Conservation (phyloP, 2,329 filamentous ascomycete genomes). For the Lomentospora prolificans region DNA sequence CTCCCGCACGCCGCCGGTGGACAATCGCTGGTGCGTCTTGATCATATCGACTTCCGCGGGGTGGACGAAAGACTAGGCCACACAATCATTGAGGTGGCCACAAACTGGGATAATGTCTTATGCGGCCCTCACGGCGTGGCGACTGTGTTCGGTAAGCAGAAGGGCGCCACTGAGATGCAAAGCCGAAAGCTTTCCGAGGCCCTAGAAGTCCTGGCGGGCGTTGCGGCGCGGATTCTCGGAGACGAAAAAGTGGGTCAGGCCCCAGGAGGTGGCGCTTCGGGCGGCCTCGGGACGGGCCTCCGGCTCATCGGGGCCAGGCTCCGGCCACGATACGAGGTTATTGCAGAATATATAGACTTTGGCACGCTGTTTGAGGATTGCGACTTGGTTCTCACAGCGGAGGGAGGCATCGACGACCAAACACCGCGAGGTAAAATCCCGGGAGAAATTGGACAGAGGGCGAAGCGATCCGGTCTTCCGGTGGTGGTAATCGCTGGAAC, state of each 20-base stretch:
- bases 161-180: conserved; percentile 34
- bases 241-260: conserved; percentile 23
- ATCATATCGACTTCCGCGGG: conserved; percentile 26
- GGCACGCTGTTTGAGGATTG: conserved; percentile 34
- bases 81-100: conserved; percentile 36
- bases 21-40: conserved; percentile 25
- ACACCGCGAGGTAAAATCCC: conserved; percentile 43
- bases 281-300: conserved; percentile 41
- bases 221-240: conserved; percentile 23
- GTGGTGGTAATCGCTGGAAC: conserved; percentile 31
- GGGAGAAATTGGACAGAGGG: conserved; percentile 38
- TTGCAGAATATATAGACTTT: conserved; percentile 40
- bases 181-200: conserved; percentile 30
- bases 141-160: conserved; percentile 40
- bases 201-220: conserved; percentile 30
- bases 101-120: conserved; percentile 41
- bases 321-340: conserved; percentile 36
- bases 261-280: conserved; percentile 40
- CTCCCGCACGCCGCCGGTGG: conserved; percentile 31
- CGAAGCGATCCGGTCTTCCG: conserved; percentile 32
- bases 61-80: conserved; percentile 27
- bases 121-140: conserved; percentile 39
- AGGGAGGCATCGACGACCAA: conserved; percentile 41
- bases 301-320: conserved; percentile 35
- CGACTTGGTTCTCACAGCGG: conserved; percentile 41